Evolutionary conservation across 305 asterid species (phyloP).

Genomic region (Striga hermonthica): DNA sequence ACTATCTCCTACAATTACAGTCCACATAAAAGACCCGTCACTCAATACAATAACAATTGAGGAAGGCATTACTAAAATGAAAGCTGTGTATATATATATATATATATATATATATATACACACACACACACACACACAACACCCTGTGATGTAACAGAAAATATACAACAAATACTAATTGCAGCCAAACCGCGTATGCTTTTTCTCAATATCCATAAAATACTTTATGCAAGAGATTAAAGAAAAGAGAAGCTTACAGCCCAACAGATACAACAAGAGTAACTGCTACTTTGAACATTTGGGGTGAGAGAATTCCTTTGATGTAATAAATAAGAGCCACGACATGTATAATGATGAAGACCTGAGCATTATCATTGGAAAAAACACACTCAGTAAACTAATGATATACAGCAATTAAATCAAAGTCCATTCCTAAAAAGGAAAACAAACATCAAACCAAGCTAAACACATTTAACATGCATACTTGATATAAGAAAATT

Average conservation of each 20-base stretch:
- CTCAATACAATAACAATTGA: neutral
- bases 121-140: no score
- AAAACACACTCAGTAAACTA: conserved; percentile 22
- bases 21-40: conserved; percentile 2
- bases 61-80: conserved; percentile 3
- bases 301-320: conserved; percentile 79
- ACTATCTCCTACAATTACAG: conserved; percentile 4
- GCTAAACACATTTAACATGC: conserved; percentile 21
- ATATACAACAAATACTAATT: neutral
- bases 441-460: conserved; percentile 17
- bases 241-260: conserved; percentile 56
- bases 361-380: conserved; percentile 48
- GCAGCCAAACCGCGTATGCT: conserved; percentile 22
- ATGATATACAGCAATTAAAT: conserved; percentile 16
- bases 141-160: no score
- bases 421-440: conserved; percentile 10
- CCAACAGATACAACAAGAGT: conserved; percentile 74
- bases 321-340: conserved; percentile 85
- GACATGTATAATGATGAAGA: conserved; percentile 75
- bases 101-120: no score
- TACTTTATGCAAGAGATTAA: conserved; percentile 21
- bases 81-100: neutral
- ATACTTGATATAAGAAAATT: conserved; percentile 18
- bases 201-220: conserved; percentile 22
- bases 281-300: conserved; percentile 93